Percentiles rank a stretch among this genome's conserved stretches.
Evolutionary conservation across 2,329 filamentous ascomycete species (phyloP).

Genomic region (Hirsutella minnesotensis): DNA sequence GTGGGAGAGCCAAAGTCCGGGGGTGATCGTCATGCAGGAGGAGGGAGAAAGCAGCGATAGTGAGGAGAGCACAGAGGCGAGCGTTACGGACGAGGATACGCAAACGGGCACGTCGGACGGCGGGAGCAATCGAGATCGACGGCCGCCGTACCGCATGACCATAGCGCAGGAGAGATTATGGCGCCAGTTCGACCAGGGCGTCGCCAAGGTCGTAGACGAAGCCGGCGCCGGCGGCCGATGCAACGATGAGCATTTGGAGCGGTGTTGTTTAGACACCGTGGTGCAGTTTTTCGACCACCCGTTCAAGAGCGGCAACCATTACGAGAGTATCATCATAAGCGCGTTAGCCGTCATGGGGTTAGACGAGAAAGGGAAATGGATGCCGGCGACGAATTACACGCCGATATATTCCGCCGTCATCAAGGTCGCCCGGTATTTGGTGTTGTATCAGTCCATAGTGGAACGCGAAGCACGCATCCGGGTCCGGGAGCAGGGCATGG

Average conservation of each 20-base stretch:
- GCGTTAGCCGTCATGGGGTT: conserved; percentile 5
- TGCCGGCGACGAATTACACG: conserved; percentile 4
- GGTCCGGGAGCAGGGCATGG: not conserved
- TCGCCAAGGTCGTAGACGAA: too few relatives aligned
- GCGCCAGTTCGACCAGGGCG: too few relatives aligned
- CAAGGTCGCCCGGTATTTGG: conserved; percentile 6
- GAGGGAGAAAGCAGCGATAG: not conserved
- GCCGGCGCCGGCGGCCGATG: too few relatives aligned
- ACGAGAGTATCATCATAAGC: conserved; percentile 7
- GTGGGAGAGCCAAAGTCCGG: not conserved
- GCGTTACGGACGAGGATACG: not conserved
- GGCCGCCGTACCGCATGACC: not conserved
- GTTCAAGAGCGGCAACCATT: not conserved
- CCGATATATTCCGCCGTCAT: conserved; percentile 7
- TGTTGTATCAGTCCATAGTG: conserved; percentile 5
- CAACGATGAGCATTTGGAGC: not conserved
- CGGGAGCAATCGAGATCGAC: not conserved
- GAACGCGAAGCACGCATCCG: conserved; percentile 1
- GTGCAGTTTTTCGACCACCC: not conserved
- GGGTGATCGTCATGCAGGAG: too few relatives aligned
- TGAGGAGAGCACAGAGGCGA: not conserved
- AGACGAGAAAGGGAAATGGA: conserved; percentile 2
- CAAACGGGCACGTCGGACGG: not conserved
- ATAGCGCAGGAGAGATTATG: too few relatives aligned
- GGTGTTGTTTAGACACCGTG: not conserved